Conservation (phyloP, 1,139 yeast species). For the Kodamaea arcana region DNA sequence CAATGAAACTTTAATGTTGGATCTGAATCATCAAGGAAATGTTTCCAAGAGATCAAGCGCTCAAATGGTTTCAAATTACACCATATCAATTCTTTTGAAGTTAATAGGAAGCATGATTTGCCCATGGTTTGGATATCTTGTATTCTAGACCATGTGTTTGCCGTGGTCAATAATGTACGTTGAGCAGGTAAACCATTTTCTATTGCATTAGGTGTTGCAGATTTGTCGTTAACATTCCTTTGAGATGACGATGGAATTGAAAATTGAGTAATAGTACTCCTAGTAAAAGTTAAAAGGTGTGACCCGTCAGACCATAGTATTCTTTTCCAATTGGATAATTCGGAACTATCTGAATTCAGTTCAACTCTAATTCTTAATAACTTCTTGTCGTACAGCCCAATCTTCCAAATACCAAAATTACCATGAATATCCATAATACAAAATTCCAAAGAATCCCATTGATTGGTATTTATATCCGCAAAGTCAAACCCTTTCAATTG, state of each 20-base stretch:
- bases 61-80: slow-evolving; percentile 27
- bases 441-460: slow-evolving; percentile 33
- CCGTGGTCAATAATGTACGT: slow-evolving; percentile 40
- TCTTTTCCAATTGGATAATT: slow-evolving; percentile 54
- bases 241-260: no score
- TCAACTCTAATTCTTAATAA: not conserved
- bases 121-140: slow-evolving; percentile 38
- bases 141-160: slow-evolving; percentile 55
- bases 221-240: slow-evolving; percentile 9
- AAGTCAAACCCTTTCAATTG: slow-evolving; percentile 30
- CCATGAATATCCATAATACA: slow-evolving; percentile 52
- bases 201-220: no score
- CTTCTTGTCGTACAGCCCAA: slow-evolving; percentile 10
- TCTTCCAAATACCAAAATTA: slow-evolving; percentile 41
- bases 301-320: slow-evolving; percentile 40
- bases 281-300: slow-evolving; percentile 37
- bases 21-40: slow-evolving; percentile 53
- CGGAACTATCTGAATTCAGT: slow-evolving; percentile 32
- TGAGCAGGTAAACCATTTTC: no score
- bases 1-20: slow-evolving; percentile 47
- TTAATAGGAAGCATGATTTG: slow-evolving; percentile 42
- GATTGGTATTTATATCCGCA: slow-evolving; percentile 46
- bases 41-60: slow-evolving; percentile 66
- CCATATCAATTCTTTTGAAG: slow-evolving; percentile 60
- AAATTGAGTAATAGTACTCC: slow-evolving; percentile 41